Conservation (phyloP, 768 basidiomycete species). For the Podaxis mareebaensis region DNA sequence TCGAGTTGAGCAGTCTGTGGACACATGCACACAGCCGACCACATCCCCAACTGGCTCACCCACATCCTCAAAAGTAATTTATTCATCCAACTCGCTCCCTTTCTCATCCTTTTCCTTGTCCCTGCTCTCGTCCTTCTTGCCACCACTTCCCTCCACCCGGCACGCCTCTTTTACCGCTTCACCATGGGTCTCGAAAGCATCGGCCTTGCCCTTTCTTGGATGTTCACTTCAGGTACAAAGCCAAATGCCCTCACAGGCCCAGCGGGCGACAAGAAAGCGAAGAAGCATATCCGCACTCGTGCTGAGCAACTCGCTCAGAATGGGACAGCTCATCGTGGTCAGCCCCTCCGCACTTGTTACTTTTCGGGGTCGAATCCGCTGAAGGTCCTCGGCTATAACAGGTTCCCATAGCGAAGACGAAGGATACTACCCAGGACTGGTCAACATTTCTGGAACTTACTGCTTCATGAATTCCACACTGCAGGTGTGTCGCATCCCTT, state of each 20-base stretch:
- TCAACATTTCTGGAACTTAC: constrained; percentile 94
- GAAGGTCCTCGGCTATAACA: constrained; percentile 6
- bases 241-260: constrained; percentile 17
- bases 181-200: constrained; percentile 62
- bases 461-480: constrained; percentile 98
- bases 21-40: constrained; percentile 49
- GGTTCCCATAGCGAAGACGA: constrained; percentile 31
- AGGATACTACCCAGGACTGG: constrained; percentile 82
- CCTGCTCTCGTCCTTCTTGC: constrained; percentile 53
- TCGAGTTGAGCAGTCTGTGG: constrained; percentile 16
- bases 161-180: constrained; percentile 28
- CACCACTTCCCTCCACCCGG: constrained; percentile 27
- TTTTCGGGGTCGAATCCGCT: background rate
- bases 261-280: constrained; percentile 41
- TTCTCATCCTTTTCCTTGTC: constrained; percentile 53
- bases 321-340: constrained; percentile 28
- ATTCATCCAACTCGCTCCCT: constrained; percentile 59
- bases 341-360: constrained; percentile 14
- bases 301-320: constrained; percentile 57
- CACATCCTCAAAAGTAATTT: constrained; percentile 38
- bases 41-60: constrained; percentile 38
- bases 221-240: constrained; percentile 43
- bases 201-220: constrained; percentile 61
- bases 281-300: constrained; percentile 51
- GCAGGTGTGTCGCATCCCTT: constrained; percentile 52